phyloP scores from a whole-genome alignment of 306 rosid species.

The Lagenaria siceraria region DNA sequence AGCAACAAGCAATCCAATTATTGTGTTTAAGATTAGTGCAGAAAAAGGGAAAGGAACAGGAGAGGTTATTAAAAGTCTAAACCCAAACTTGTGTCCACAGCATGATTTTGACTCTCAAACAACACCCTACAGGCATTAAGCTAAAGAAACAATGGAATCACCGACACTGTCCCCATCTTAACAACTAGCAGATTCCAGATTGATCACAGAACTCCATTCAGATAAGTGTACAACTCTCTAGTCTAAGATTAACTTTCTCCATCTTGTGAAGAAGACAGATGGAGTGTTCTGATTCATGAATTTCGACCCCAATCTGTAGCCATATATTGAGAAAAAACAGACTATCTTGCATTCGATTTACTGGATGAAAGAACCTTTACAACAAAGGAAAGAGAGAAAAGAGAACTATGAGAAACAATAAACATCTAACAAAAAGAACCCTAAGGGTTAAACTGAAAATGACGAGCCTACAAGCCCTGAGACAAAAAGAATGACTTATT shows the following conservation, averaged over 20 bases:
- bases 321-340: neutral
- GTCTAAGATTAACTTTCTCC: neutral
- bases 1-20: neutral
- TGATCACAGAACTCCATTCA: neutral
- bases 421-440: constrained; percentile 2
- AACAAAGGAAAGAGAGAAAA: neutral
- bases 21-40: constrained; percentile 2
- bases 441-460: neutral
- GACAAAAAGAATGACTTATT: neutral
- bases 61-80: neutral
- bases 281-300: neutral
- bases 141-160: constrained; percentile 1
- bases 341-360: neutral
- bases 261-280: neutral
- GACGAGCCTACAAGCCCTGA: neutral
- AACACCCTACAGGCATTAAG: neutral
- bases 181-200: neutral
- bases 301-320: neutral
- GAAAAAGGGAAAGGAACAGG: constrained; percentile 8
- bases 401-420: neutral
- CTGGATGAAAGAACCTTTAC: constrained; percentile 1
- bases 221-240: neutral
- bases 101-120: neutral
- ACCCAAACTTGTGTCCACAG: constrained; percentile 2
- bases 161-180: neutral